Base-by-base conservation (phyloP, 2,329 filamentous ascomycete genomes). In the Fonsecaea pedrosoi region DNA sequence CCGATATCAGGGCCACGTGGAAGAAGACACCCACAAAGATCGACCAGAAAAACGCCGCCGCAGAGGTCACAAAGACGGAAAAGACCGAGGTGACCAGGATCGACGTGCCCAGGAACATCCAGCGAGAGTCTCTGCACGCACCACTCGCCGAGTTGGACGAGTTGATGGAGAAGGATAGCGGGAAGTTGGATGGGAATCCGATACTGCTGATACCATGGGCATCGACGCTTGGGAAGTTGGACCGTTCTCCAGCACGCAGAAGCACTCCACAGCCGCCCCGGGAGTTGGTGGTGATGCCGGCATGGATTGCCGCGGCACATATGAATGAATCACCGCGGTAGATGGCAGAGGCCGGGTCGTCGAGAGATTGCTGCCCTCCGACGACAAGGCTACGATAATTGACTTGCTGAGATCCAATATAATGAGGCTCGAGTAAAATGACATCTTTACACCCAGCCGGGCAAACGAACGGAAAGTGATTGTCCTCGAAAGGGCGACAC, bases 301-400 rank as follows among this genome's bases (percentile, higher is more conserved):
- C 83, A 74, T 89, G 86, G 21, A 88, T 81, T 48, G 86, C 86
- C 2, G 86, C 83, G 15, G 81, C 82, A 71, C 86, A 89, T 66
- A 89, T 85, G 74, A 86, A 87, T 2, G 85, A 87, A 73, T 89
- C 86, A 18, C 83, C 84, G 13, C 86, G 84, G 72, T 88, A 89
- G 62, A 83, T 77, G 18, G 45, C 32, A 1, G 82, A 79, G 62
- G 79, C 78, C 4, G 78, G 75, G 4, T 77, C 76, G 25, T 78
- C 74, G 25, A 37, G 15, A 6, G 78, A 75, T 4, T 79, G 76
- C 2, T 81, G 81, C 0, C 86, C 86, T 32, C 86, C 86, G 42
- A 88, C 77, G 1, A 88, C 84, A 3, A 87, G 75, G 7, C 79
- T 81, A 48, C 79, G 79, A 71, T 87, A 88, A 64, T 84, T 85